Evolutionary conservation across 2,329 filamentous ascomycete species (phyloP), one percentile per base, ranked within the genome.

Genomic region (Fusarium ramigenum): DNA sequence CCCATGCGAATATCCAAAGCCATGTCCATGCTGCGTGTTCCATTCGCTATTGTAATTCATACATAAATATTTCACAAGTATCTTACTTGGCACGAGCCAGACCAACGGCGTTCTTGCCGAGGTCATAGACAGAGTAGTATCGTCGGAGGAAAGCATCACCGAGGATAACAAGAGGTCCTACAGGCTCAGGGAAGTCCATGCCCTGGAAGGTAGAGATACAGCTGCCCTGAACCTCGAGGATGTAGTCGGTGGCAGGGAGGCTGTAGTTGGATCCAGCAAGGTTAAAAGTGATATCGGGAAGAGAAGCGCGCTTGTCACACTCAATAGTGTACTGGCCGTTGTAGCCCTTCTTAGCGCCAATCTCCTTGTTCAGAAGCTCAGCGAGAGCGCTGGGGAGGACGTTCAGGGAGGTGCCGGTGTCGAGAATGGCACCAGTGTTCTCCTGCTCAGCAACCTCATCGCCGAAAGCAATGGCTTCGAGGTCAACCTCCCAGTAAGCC

Each of bases 401-500:
- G 84, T 98, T 98, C 83, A 99, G 91, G 53, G 97, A 99, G 81
- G 96, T 99, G 79, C 96, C 96, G 63, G 96, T 99, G 88, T 99
- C 96, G 70, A 99, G 93, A 75, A 99, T 98, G 79, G 95, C 94
- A 85, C 96, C 97, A 66, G 95, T 98, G 88, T 94, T 91, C 75
- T 98, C 96, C 74, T 98, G 91, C 83, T 97, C 93, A 70, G 95
- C 95, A 75, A 90, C 92, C 80, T 93, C 90, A 60, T 95, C 89
- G 78, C 96, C 97, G 74, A 98, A 94, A 63, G 93, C 91, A 85
- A 99, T 96, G 74, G 94, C 89, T 80, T 98, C 92, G 70, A 99
- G 91, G 80, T 98, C 95, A 63, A 99, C 96, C 89, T 99, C 96
- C 96, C 96, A 99, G 90, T 99, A 99, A 56, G 96, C 96, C 92